Percentiles rank a stretch among this genome's conserved stretches.
These are phyloP conservation scores for Pharnaceum exiguum DNA, from an alignment of 148 eudicot genomes.

Conservation along the genomic window DNA sequence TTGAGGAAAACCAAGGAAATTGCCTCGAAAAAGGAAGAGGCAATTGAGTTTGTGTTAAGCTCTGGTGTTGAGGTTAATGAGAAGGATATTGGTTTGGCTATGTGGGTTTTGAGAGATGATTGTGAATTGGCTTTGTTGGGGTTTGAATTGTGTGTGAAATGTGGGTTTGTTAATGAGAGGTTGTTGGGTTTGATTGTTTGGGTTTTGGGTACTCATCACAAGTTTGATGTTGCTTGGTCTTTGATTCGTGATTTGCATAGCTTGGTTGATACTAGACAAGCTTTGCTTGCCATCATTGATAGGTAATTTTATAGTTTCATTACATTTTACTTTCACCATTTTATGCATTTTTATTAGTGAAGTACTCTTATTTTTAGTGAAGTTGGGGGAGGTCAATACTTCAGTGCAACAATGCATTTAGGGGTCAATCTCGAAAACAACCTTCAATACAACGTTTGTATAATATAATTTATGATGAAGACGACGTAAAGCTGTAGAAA, in stretches of 20 bases:
- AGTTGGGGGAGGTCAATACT: too few relatives aligned
- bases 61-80: conserved; percentile 32
- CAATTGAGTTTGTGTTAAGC: conserved; percentile 40
- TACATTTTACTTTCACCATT: too few relatives aligned
- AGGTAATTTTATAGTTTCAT: conserved; percentile 34
- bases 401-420: too few relatives aligned
- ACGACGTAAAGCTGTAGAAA: too few relatives aligned
- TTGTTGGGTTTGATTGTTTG: conserved; percentile 65
- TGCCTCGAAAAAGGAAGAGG: conserved; percentile 42
- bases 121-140: conserved; percentile 68
- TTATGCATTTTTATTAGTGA: background rate
- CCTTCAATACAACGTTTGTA: too few relatives aligned
- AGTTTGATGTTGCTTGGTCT: conserved; percentile 74
- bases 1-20: conserved; percentile 30
- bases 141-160: conserved; percentile 57
- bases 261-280: conserved; percentile 39
- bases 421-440: too few relatives aligned
- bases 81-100: conserved; percentile 33
- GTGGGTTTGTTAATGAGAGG: conserved; percentile 40
- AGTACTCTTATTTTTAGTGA: background rate
- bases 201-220: conserved; percentile 69
- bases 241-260: conserved; percentile 57
- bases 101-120: conserved; percentile 60
- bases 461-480: too few relatives aligned
- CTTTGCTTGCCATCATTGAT: conserved; percentile 77